Conservation (phyloP, 2,329 filamentous ascomycete species). For the Penicillium sp. region DNA sequence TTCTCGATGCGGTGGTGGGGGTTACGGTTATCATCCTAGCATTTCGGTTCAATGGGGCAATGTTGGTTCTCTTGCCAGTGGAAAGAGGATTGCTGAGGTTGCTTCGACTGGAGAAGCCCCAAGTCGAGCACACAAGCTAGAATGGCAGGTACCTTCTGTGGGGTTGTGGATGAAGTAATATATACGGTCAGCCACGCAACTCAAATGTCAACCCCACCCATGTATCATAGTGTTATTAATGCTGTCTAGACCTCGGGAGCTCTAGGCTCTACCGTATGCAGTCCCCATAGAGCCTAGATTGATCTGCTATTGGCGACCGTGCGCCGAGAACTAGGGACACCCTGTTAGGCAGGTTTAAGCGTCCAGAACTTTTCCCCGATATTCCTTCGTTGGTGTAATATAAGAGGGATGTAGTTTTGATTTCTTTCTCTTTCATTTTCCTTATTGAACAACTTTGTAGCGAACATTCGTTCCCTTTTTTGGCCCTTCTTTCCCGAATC, state of each 20-base stretch:
- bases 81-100: conserved; percentile 20
- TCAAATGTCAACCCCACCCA: too few species aligned
- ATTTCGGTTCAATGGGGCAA: conserved; percentile 21
- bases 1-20: conserved; percentile 67
- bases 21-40: conserved; percentile 37
- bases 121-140: background rate
- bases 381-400: too few species aligned
- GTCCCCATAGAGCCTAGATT: background rate
- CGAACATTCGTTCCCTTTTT: too few species aligned
- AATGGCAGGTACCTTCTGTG: background rate
- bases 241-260: background rate
- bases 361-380: background rate
- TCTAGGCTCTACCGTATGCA: background rate
- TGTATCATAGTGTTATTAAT: too few species aligned
- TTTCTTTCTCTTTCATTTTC: too few species aligned
- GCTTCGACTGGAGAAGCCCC: conserved; percentile 26
- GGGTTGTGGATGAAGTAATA: too few species aligned
- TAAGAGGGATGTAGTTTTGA: too few species aligned
- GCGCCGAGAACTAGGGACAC: conserved; percentile 1
- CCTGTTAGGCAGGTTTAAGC: conserved; percentile 17
- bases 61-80: conserved; percentile 24
- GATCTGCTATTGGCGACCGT: background rate
- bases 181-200: too few species aligned
- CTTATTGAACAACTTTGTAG: too few species aligned
- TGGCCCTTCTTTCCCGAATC: too few species aligned